phyloP scores from a whole-genome alignment of 2,329 filamentous ascomycete genomes.

The Clonostachys solani region DNA sequence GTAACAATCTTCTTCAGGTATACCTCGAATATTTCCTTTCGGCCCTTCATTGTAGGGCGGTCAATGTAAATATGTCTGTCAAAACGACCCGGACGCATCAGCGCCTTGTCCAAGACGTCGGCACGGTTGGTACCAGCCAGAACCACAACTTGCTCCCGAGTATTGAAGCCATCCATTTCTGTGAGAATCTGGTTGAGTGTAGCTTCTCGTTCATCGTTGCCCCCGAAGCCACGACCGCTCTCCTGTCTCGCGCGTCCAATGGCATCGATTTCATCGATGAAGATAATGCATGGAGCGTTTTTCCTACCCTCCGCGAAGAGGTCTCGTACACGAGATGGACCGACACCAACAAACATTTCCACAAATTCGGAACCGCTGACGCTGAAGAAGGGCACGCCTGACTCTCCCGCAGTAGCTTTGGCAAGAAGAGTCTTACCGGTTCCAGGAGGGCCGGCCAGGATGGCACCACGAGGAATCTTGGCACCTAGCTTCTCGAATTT shows the following conservation, averaged over 20 bases:
- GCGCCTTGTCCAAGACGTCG: slow-evolving; percentile 88
- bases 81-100: slow-evolving; percentile 96
- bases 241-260: slow-evolving; percentile 90
- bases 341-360: slow-evolving; percentile 99
- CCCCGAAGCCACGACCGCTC: slow-evolving; percentile 66
- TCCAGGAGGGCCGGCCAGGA: slow-evolving; percentile 94
- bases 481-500: slow-evolving; percentile 91
- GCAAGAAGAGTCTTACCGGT: slow-evolving; percentile 97
- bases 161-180: slow-evolving; percentile 99
- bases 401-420: slow-evolving; percentile 96
- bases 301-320: slow-evolving; percentile 92
- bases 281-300: slow-evolving; percentile 97
- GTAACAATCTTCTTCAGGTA: slow-evolving; percentile 95
- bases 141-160: slow-evolving; percentile 91
- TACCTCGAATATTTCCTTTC: slow-evolving; percentile 93
- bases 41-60: slow-evolving; percentile 91
- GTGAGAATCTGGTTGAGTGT: slow-evolving; percentile 98
- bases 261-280: slow-evolving; percentile 98
- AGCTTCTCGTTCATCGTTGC: slow-evolving; percentile 94
- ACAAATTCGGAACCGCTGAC: slow-evolving; percentile 99
- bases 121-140: slow-evolving; percentile 94
- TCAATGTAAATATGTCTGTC: slow-evolving; percentile 96
- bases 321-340: slow-evolving; percentile 90
- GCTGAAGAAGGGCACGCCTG: slow-evolving; percentile 94
- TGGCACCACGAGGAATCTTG: slow-evolving; percentile 95